Base-by-base conservation (phyloP, 2,329 filamentous ascomycete species). In the Ascocoryne sarcoides region DNA sequence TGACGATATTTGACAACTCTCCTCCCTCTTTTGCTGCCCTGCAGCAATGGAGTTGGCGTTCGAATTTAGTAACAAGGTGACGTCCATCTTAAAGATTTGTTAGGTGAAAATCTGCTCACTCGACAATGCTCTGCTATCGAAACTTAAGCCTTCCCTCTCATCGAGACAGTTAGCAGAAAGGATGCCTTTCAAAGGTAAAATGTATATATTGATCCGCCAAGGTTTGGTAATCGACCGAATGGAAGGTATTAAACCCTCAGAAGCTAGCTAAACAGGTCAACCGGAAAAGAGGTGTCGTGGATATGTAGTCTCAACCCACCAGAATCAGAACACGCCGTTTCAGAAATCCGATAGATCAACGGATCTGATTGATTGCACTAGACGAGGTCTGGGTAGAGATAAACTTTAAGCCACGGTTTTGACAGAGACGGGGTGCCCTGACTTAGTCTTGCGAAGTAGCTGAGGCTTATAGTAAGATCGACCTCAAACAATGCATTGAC, bases 401-500 rank as follows among this genome's bases (percentile, higher is more conserved):
- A 52, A 49, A 46, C 45, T 54, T 58, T 41, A 40, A 45, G 38
- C 41, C 38, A 43, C 44, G 46, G 51, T 52, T 54, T 50, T 51
- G 51, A 55, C n/a, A n/a, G n/a, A n/a, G n/a, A n/a, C 48, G 45
- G 41, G 23, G 45, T 40, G 38, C 38, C 41, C 36, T 46, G 50
- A 44, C 49, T 44, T 37, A 33, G 39, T 46, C 44, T 53, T 55
- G 49, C 48, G 44, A 53, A 44, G 23, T 28, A 44, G 44, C 35
- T 26, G 46, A 51, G 45, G 43, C 40, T 52, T 51, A 42, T 46
- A 44, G 47, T 42, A 44, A 33, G 48, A 54, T 53, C 44, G 48
- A 54, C 43, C 41, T 54, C 47, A 48, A 50, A 56, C 46, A 53
- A 53, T 57, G 56, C 56, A 54, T 57, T 57, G 55, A 60, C 57